These are phyloP conservation scores for Entomophthora muscae DNA, from an alignment of 371 early-diverging fungal genomes.

Conservation along the genomic window DNA sequence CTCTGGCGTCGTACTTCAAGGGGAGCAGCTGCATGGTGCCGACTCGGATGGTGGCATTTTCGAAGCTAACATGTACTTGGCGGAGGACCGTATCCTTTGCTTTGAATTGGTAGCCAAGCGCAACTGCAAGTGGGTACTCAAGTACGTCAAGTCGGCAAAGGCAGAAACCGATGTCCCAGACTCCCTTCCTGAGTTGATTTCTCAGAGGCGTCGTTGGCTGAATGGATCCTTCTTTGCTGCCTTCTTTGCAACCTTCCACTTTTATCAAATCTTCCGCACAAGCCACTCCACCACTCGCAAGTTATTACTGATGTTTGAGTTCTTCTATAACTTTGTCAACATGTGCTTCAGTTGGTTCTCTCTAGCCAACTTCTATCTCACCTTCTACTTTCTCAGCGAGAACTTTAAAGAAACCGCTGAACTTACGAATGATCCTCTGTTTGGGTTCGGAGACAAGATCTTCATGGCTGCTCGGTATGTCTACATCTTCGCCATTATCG, in stretches of 20 bases:
- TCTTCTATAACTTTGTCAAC: conserved; percentile 46
- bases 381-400: conserved; percentile 57
- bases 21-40: conserved; percentile 31
- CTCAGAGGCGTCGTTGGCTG: conserved; percentile 51
- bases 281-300: conserved; percentile 39
- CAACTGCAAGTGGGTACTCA: conserved; percentile 37
- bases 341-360: conserved; percentile 66
- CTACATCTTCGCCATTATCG: conserved; percentile 43
- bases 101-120: conserved; percentile 52
- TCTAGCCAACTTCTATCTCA: conserved; percentile 57
- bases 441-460: conserved; percentile 1
- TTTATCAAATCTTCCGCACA: conserved; percentile 54
- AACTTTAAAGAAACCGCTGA: conserved; percentile 11
- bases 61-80: conserved; percentile 56
- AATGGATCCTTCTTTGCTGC: conserved; percentile 58
- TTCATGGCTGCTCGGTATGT: conserved; percentile 23
- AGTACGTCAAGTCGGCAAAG: conserved; percentile 46
- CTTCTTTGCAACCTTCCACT: conserved; percentile 57
- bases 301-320: conserved; percentile 40
- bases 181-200: conserved; percentile 40
- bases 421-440: background rate
- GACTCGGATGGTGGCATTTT: conserved; percentile 29
- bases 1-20: conserved; percentile 39
- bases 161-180: conserved; percentile 58
- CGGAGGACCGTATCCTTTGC: conserved; percentile 55